phyloP scores from a whole-genome alignment of 2,329 filamentous ascomycete genomes.

The Aureobasidium sp. region DNA sequence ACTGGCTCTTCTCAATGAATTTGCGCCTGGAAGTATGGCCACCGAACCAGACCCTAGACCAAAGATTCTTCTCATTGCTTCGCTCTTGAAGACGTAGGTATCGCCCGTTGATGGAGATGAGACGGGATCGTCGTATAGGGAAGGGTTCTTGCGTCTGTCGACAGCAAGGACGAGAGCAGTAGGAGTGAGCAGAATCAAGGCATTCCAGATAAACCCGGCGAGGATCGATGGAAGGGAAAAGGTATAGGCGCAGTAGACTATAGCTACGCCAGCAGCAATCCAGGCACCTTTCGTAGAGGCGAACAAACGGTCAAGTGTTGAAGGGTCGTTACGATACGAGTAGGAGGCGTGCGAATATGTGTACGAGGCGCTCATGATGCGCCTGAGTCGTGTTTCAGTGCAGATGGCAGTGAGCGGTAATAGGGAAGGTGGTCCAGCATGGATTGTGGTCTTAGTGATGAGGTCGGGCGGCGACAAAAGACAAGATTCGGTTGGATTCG shows the following conservation, averaged over 20 bases:
- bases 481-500: not conserved
- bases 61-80: conserved; percentile 31
- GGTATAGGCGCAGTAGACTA: conserved; percentile 28
- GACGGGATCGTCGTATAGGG: not conserved
- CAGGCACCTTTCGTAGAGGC: conserved; percentile 12
- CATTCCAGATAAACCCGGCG: conserved; percentile 54
- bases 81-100: conserved; percentile 32
- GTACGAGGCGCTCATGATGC: conserved; percentile 10
- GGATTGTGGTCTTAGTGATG: not conserved
- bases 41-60: conserved; percentile 33
- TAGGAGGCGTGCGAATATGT: not conserved
- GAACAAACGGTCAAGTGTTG: not conserved
- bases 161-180: conserved; percentile 50
- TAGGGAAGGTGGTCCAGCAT: not conserved
- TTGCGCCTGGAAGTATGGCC: not conserved
- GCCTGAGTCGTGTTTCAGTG: not conserved
- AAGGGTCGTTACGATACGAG: not conserved
- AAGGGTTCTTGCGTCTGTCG: conserved; percentile 30
- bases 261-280: conserved; percentile 20
- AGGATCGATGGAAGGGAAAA: conserved; percentile 30
- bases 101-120: conserved; percentile 14
- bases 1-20: conserved; percentile 12
- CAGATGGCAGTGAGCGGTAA: not conserved
- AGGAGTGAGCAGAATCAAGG: conserved; percentile 52
- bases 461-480: not conserved